Conservation (phyloP, 2,329 filamentous ascomycete species). For the Leptographium radiaticola region DNA sequence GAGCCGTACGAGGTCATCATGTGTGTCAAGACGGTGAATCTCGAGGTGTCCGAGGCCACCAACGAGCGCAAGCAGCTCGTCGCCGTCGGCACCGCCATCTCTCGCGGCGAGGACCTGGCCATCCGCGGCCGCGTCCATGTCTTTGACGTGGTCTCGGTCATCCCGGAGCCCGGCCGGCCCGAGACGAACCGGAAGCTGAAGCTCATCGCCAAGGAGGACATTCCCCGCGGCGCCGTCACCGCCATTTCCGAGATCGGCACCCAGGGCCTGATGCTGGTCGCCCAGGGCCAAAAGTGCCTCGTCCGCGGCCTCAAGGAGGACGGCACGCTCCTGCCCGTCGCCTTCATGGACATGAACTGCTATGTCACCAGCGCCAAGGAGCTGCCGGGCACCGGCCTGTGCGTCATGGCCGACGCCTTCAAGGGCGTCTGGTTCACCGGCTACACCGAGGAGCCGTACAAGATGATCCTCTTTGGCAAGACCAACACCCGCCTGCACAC, state of each 20-base stretch:
- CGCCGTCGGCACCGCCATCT: slow-evolving; percentile 70
- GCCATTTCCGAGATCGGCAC: slow-evolving; percentile 73
- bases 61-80: slow-evolving; percentile 75
- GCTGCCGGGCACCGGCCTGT: slow-evolving; percentile 70
- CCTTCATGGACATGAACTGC: slow-evolving; percentile 95
- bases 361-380: slow-evolving; percentile 81
- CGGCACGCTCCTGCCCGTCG: slow-evolving; percentile 79
- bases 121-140: slow-evolving; percentile 78
- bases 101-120: slow-evolving; percentile 82
- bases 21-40: slow-evolving; percentile 67
- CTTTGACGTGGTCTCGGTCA: slow-evolving; percentile 83
- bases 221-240: slow-evolving; percentile 82
- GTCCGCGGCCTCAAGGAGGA: slow-evolving; percentile 93
- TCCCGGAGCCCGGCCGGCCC: slow-evolving; percentile 72
- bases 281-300: slow-evolving; percentile 96
- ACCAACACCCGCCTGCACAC: slow-evolving; percentile 67
- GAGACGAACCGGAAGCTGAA: slow-evolving; percentile 81
- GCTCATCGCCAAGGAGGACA: slow-evolving; percentile 76
- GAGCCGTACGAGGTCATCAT: slow-evolving; percentile 66
- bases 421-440: slow-evolving; percentile 95
- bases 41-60: slow-evolving; percentile 85
- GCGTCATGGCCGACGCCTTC: slow-evolving; percentile 76
- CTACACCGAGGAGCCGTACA: slow-evolving; percentile 94
- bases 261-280: slow-evolving; percentile 77
- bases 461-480: slow-evolving; percentile 86